Evolutionary conservation across 805 yeast genomes (phyloP), one percentile per base, ranked within the genome.

Genomic region (Barnettozyma sucrosica): DNA sequence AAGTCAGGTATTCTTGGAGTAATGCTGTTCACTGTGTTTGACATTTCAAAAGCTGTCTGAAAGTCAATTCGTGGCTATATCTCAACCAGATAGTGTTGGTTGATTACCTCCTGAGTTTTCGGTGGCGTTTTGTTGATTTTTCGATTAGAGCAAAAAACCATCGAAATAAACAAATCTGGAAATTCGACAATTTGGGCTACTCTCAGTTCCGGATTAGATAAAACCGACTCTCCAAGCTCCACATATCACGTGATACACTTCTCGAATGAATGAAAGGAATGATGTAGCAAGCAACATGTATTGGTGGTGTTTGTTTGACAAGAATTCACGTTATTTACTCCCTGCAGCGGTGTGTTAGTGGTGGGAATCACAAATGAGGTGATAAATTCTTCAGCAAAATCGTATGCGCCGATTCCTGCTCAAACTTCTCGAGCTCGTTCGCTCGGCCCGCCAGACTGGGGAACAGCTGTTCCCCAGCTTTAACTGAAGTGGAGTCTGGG

Each of bases 1-100:
- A 85, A 84, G 64, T 90, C 89, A 25, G 98, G 98, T 24, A 88
- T 77, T 57, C 77, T 75, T 11, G 53, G 51, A 0, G 61, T 49
- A 23, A 39, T 43, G 20, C 38, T 43, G 19, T 44, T 44, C 28
- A 61, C 52, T 16, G 51, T 23, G 26, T 36, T 32, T 0, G 51
- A 40, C 56, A 54, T 54, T 20, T 30, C 37, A 34, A 21, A 34
- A 18, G n/a, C 7, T 28, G 23, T 6, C 16, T 18, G 19, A 9
- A 8, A 19, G 36, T 9, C 25, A 26, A 36, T 36, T 41, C 36
- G 21, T 30, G 14, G 26, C 32, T 13, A 20, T 30, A 7, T 26
- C 20, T 20, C 33, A 7, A 23, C 19, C 11, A 9, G 34, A 18
- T n/a, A 23, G 19, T 18, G 43, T 24, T 20, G 37, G 19, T 30